Evolutionary conservation across 148 eudicot genomes (phyloP).

Genomic region (Rhododendron kiyosumense): DNA sequence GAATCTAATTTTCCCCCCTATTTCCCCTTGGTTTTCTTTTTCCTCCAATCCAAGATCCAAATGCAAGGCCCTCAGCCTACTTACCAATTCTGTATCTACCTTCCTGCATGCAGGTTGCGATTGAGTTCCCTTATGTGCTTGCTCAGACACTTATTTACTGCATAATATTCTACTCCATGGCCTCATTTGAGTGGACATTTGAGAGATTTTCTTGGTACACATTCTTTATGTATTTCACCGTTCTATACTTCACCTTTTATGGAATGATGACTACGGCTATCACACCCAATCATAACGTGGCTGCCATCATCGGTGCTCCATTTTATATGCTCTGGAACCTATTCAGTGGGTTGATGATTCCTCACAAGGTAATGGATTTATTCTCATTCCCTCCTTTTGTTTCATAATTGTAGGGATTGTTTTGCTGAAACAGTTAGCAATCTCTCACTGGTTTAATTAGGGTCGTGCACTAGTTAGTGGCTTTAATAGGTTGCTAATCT

Average conservation of each 20-base stretch:
- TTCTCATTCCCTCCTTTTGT: background rate
- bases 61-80: background rate
- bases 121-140: constrained; percentile 94
- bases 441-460: background rate
- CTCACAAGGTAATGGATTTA: constrained; percentile 65
- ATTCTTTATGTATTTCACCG: constrained; percentile 75
- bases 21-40: background rate
- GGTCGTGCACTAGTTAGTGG: background rate
- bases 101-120: constrained; percentile 61
- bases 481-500: background rate
- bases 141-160: constrained; percentile 78
- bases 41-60: background rate
- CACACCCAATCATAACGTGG: constrained; percentile 91
- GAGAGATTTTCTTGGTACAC: constrained; percentile 68
- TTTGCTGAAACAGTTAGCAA: background rate
- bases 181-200: constrained; percentile 77
- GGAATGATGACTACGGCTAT: constrained; percentile 99
- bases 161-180: constrained; percentile 79
- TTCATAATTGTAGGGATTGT: background rate
- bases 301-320: constrained; percentile 85
- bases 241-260: constrained; percentile 89
- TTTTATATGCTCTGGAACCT: constrained; percentile 99
- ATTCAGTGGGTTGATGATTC: constrained; percentile 98
- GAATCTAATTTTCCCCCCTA: background rate
- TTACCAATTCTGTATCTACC: constrained; percentile 1